phyloP scores from a whole-genome alignment of 208 protist species.

The Leishmania arabica region DNA sequence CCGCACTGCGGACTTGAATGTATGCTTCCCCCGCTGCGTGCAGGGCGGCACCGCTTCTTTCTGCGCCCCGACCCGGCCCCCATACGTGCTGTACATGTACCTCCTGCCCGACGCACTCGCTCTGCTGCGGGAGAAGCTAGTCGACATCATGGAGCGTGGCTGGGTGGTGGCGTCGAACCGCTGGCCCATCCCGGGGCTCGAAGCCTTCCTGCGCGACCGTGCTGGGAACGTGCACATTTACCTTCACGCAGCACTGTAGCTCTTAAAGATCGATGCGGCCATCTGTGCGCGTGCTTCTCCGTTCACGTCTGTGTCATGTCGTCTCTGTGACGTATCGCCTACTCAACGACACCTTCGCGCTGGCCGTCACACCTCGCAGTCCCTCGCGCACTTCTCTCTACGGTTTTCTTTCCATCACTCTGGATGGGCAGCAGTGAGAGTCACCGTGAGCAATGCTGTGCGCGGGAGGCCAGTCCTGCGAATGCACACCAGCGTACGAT shows the following conservation, averaged over 20 bases:
- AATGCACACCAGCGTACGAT: background rate
- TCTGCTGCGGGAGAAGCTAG: constrained; percentile 43
- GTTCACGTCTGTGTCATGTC: background rate
- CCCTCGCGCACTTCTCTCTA: background rate
- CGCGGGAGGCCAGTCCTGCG: background rate
- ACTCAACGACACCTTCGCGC: background rate
- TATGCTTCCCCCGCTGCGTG: constrained; percentile 30
- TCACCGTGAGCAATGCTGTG: background rate
- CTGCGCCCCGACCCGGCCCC: constrained; percentile 7
- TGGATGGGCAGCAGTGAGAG: background rate
- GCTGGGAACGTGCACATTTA: constrained; percentile 51
- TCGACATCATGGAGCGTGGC: constrained; percentile 36
- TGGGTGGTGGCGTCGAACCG: constrained; percentile 67
- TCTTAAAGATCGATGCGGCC: background rate
- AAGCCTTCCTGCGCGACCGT: constrained; percentile 27
- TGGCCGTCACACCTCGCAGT: background rate
- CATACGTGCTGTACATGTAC: constrained; percentile 65
- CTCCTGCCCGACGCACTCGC: constrained; percentile 67
- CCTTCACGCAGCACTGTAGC: constrained; percentile 8
- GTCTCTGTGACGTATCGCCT: background rate
- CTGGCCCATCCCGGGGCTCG: constrained; percentile 47
- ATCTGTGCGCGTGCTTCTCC: background rate
- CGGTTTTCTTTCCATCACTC: background rate
- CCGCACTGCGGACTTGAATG: constrained; percentile 33
- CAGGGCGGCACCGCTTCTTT: background rate